phyloP scores from a whole-genome alignment of 345 rosid genomes.

The Hibiscus tridactylites region DNA sequence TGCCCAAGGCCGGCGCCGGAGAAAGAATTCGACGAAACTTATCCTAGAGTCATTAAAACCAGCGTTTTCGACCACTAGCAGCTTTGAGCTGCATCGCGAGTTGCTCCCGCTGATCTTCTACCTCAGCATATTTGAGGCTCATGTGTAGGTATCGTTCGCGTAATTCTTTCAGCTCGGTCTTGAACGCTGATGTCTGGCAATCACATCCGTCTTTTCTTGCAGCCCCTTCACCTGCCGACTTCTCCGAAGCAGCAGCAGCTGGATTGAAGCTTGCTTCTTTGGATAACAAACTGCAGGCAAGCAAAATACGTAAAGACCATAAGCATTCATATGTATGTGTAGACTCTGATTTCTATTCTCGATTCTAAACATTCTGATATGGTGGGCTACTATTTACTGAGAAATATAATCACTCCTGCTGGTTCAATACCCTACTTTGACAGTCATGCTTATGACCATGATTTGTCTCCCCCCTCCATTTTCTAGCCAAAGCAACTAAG shows the following conservation, averaged over 20 bases:
- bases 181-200: constrained; percentile 14
- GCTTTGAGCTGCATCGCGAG: constrained; percentile 42
- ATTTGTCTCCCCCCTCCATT: no score
- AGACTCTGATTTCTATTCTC: not conserved
- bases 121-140: constrained; percentile 62
- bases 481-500: no score
- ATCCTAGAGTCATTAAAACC: constrained; percentile 21
- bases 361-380: not conserved
- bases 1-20: not conserved
- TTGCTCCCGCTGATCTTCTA: constrained; percentile 39
- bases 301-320: not conserved
- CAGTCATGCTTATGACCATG: no score
- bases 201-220: not conserved
- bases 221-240: not conserved
- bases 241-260: not conserved
- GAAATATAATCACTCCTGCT: no score
- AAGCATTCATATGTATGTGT: not conserved
- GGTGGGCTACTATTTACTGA: not conserved
- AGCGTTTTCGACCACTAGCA: constrained; percentile 11
- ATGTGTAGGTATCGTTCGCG: constrained; percentile 43
- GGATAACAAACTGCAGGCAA: constrained; percentile 27
- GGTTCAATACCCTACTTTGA: no score
- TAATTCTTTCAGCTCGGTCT: constrained; percentile 39
- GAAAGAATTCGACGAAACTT: not conserved
- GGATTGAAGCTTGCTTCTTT: constrained; percentile 6